Evolutionary conservation across 2,329 filamentous ascomycete genomes (phyloP).

Genomic region (Cadophora sp.): DNA sequence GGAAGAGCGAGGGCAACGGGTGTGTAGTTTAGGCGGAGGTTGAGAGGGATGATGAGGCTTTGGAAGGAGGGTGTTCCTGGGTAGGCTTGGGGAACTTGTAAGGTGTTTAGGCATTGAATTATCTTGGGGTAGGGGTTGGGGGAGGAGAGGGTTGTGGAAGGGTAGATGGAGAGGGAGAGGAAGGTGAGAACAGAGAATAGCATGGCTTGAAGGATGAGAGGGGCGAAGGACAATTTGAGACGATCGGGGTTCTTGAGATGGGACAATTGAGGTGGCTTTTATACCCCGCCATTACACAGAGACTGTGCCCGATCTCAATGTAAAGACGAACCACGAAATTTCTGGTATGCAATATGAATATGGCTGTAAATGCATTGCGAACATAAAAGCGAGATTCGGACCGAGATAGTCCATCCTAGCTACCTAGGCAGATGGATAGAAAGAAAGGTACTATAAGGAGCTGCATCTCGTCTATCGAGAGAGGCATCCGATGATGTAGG

Average conservation of each 20-base stretch:
- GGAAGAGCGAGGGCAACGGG: conserved; percentile 21
- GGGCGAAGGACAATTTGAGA: not conserved
- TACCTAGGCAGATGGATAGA: no score
- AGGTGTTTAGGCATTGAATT: not conserved
- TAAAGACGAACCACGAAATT: no score
- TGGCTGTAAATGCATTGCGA: not conserved
- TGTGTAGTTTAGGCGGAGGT: conserved; percentile 33
- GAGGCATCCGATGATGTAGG: not conserved
- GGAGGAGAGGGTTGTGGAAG: not conserved
- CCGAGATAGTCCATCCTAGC: no score
- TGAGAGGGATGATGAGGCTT: conserved; percentile 15
- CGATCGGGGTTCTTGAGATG: not conserved
- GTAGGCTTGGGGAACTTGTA: not conserved
- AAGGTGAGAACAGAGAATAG: not conserved
- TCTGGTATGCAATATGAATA: no score
- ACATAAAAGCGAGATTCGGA: not conserved
- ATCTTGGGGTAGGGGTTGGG: not conserved
- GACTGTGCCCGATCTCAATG: no score
- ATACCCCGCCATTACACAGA: not conserved
- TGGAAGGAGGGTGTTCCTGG: not conserved
- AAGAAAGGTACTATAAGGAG: no score
- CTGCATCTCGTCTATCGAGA: conserved; percentile 10
- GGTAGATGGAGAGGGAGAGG: not conserved
- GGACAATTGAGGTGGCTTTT: not conserved
- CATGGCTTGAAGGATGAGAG: not conserved